Evolutionary conservation across 1,139 yeast species (phyloP).

Genomic region (Taphrina confusa): DNA sequence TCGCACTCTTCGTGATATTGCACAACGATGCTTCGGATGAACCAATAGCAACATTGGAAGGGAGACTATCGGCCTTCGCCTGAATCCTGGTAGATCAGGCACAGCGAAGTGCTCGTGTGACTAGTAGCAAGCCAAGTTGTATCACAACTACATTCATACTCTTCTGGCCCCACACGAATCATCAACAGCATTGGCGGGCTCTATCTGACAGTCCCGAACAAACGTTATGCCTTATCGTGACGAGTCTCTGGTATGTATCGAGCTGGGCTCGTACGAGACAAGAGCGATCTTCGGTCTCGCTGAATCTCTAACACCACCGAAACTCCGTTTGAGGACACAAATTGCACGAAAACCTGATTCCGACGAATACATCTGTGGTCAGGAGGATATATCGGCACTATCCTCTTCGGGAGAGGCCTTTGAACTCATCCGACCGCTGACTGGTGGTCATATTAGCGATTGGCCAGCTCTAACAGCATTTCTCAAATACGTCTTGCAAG

Average conservation of each 20-base stretch:
- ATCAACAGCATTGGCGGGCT: no score
- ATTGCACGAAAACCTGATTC: conserved; percentile 1
- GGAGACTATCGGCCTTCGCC: no score
- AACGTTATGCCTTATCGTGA: conserved; percentile 28
- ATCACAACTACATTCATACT: no score
- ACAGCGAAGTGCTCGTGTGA: no score
- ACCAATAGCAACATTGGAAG: no score
- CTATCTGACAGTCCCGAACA: no score
- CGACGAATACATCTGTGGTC: conserved; percentile 21
- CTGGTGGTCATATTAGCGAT: conserved; percentile 30
- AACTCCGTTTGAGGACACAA: conserved; percentile 9
- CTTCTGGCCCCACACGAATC: conserved; percentile 3
- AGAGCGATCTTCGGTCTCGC: conserved; percentile 37
- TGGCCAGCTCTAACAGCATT: conserved; percentile 41
- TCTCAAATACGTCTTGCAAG: conserved; percentile 41
- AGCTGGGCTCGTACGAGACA: conserved; percentile 36
- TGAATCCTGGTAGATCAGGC: no score
- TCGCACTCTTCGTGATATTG: no score
- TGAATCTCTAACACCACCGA: conserved; percentile 38
- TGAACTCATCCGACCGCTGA: conserved; percentile 33
- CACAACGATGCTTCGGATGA: no score
- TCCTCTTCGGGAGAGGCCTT: neutral
- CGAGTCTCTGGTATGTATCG: conserved; percentile 36
- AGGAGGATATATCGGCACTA: neutral
- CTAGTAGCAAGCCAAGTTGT: no score